Evolutionary conservation across 495 filamentous ascomycete species (phyloP), one percentile per base, ranked within the genome.

Genomic region (Elaphomyces granulatus): DNA sequence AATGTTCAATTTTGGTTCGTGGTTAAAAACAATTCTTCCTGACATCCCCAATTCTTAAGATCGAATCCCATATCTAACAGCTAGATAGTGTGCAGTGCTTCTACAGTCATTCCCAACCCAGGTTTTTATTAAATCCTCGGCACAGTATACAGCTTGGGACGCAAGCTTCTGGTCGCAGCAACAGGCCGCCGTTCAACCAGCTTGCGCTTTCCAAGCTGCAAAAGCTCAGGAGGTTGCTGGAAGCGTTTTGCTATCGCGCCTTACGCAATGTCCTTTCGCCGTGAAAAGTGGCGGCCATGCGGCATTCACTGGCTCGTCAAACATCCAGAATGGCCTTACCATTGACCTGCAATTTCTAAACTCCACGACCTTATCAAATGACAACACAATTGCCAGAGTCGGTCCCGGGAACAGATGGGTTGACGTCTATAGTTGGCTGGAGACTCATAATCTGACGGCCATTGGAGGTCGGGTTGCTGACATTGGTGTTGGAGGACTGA

Each of bases 401-500:
- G 52, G 45, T 2, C 43, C 60, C 20, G 58, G 60, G 14, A 52
- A 49, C 15, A 38, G 20, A 19, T 60, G 58, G 56, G 30, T 43
- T 2, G 16, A 73, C 35, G 68, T 79, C 0, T 80, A 77, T 42
- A 46, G 43, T 0, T 45, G 47, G 6, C 61, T 83, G 0, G 64
- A 66, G 19, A 52, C 63, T 2, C 40, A 67, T n/a, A 61, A 64
- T 9, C 40, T 71, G 4, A 50, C 68, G 2, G 62, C 67, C 2
- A 53, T 75, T 1, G 78, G 76, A 4, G 75, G 74, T n/a, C 66
- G 78, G 9, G 63, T 59, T 15, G 44, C 60, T 0, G 57, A 58
- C 3, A 65, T 80, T 34, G 78, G 78, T 20, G 70, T 77, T 1
- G 65, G 67, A n/a, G 78, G 78, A 7, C 54, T 77, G 12, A 53